phyloP scores from a whole-genome alignment of 2,329 filamentous ascomycete species.

The Penicillium paneum region DNA sequence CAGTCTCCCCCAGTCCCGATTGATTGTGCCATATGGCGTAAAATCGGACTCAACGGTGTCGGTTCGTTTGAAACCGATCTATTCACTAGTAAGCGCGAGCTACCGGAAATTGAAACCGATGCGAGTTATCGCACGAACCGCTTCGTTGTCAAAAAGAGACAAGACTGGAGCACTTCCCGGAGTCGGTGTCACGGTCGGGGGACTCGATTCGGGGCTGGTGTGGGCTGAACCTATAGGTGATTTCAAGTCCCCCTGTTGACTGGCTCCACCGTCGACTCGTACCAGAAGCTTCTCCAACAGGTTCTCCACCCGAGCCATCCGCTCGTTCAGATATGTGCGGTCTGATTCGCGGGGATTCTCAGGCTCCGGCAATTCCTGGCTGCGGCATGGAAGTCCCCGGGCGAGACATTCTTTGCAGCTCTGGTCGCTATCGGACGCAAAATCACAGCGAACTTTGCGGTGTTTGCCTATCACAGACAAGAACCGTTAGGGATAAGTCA shows the following conservation, averaged over 20 bases:
- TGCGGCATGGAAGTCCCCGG: constrained; percentile 10
- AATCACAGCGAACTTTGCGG: constrained; percentile 16
- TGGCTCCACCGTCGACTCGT: neutral
- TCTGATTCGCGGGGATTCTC: constrained; percentile 13
- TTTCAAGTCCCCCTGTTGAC: neutral
- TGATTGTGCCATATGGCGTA: neutral
- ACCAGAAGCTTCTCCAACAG: constrained; percentile 10
- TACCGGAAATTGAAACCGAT: neutral
- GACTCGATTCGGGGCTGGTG: neutral
- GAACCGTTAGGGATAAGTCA: neutral
- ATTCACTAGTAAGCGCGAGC: neutral
- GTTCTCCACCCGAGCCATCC: constrained; percentile 10
- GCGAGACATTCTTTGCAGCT: constrained; percentile 13
- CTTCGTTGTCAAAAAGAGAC: constrained; percentile 9
- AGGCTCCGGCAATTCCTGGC: constrained; percentile 14
- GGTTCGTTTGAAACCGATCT: constrained; percentile 7
- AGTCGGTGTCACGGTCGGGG: neutral
- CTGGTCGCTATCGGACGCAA: constrained; percentile 6
- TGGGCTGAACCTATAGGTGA: neutral
- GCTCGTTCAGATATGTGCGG: constrained; percentile 9
- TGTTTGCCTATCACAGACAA: constrained; percentile 11
- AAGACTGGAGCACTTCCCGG: constrained; percentile 10
- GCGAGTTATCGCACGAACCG: neutral
- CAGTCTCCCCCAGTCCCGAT: neutral
- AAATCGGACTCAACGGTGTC: neutral